These are phyloP conservation scores for Colletotrichum siamense DNA, from an alignment of 2,329 filamentous ascomycete species.

Conservation along the genomic window DNA sequence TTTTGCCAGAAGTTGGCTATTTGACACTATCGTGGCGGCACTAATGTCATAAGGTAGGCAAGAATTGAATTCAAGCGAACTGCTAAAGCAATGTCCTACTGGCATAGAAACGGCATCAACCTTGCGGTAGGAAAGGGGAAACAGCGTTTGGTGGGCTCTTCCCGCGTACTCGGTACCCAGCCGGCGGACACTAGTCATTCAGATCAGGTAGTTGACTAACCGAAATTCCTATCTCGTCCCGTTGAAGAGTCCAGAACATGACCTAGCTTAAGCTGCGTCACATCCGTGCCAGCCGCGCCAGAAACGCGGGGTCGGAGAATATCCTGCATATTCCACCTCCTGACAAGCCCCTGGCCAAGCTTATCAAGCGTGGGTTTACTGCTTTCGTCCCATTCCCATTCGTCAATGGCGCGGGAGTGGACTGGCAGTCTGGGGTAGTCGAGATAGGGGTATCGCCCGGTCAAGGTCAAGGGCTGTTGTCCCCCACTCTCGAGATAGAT, in stretches of 20 bases:
- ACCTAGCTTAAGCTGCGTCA: neutral
- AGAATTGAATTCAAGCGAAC: fast-evolving
- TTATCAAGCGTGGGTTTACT: neutral
- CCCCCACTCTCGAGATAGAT: neutral
- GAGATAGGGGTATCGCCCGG: neutral
- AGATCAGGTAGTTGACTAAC: neutral
- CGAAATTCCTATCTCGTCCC: neutral
- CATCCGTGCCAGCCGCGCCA: neutral
- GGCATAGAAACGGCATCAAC: neutral
- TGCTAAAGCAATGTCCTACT: neutral
- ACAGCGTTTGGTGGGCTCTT: neutral
- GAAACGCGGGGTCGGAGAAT: neutral
- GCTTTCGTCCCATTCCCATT: neutral
- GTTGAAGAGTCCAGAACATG: neutral
- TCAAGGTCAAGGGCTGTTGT: neutral
- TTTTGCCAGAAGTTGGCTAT: neutral
- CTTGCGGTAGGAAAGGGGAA: neutral
- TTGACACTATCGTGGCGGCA: neutral
- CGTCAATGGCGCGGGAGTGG: neutral
- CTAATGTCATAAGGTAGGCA: fast-evolving
- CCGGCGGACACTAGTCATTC: neutral
- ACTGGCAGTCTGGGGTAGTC: neutral
- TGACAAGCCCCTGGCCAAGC: neutral
- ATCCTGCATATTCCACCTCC: neutral
- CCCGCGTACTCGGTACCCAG: neutral